phyloP scores from a whole-genome alignment of 768 basidiomycete species.

The Suillus spraguei region DNA sequence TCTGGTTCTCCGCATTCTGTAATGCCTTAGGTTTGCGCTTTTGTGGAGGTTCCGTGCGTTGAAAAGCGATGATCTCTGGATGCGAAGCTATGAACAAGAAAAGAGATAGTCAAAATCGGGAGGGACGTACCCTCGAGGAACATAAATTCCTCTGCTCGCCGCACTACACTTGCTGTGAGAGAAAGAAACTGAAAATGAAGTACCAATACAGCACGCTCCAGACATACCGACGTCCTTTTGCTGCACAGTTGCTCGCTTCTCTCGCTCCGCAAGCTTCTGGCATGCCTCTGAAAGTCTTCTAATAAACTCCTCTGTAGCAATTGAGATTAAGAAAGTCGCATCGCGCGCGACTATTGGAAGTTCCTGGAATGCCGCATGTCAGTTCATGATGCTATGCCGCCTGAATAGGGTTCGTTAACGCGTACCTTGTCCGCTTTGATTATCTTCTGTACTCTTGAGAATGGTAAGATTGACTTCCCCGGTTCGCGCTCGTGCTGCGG shows the following conservation, averaged over 20 bases:
- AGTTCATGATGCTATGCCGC: constrained; percentile 56
- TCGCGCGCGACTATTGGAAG: constrained; percentile 77
- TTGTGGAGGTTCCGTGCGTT: constrained; percentile 42
- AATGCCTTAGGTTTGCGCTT: constrained; percentile 45
- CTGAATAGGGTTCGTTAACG: constrained; percentile 62
- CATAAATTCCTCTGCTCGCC: constrained; percentile 72
- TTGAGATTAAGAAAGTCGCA: constrained; percentile 74
- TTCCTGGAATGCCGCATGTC: constrained; percentile 47
- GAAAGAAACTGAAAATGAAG: constrained; percentile 6
- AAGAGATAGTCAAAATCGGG: constrained; percentile 5
- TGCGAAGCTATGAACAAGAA: not conserved
- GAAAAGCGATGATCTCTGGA: constrained; percentile 62
- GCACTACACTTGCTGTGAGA: constrained; percentile 57
- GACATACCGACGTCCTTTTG: constrained; percentile 76
- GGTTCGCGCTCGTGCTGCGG: constrained; percentile 37
- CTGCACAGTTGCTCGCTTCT: constrained; percentile 75
- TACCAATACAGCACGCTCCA: not conserved
- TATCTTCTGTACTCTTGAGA: constrained; percentile 80
- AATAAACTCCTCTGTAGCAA: constrained; percentile 90
- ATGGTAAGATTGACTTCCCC: constrained; percentile 77
- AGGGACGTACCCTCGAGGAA: constrained; percentile 68
- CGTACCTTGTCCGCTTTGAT: constrained; percentile 83
- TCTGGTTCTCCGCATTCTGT: constrained; percentile 18
- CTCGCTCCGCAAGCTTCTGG: constrained; percentile 68
- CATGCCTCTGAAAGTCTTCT: constrained; percentile 71